Base-by-base conservation (phyloP, 495 filamentous ascomycete species). In the Aspergillus bertholletiae region DNA sequence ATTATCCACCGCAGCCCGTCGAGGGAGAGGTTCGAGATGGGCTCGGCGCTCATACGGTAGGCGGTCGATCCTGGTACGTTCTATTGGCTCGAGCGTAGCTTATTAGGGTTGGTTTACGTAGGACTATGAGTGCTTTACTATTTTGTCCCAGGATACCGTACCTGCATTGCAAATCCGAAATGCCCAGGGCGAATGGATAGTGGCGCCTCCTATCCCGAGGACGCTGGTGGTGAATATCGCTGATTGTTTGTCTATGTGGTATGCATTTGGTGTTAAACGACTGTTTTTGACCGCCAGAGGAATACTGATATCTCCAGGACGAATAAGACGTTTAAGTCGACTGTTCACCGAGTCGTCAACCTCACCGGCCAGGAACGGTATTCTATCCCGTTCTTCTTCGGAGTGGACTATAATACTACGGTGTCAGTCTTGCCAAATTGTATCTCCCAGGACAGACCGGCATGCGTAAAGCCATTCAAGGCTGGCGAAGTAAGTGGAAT, bases 181-280 rank as follows among this genome's bases (percentile, higher is more conserved):
- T 43, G 55, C 66, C 9, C 55, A 61, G 7, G 67, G 65, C 0
- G 58, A 74, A 17, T 81, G 78, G 76, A 70, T 77, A 18, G 51
- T 67, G 3, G 77, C 77, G 0, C 56, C 62, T 7, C 77, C 76
- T 1, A 72, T 74, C 32, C 66, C 63, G 7, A 70, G 70, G 5
- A 73, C 72, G 6, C 71, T 78, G 43, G 76, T 83, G 7, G 73
- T 83, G 21, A 81, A 83, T 55, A 72, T 81, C 15, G 75, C 70
- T 2, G 74, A 83, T 58, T 69, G 74, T 49, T 51, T 81, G 27
- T 64, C 70, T 30, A 62, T 74, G 24, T 78, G 73, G 76, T 77
- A 59, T 48, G 56, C 13, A 5, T 7, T 4, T 1, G 1, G n/a
- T 44, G 6, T 1, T 23, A 45, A 17, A 0, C 3, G 1, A 8